Percentiles rank a stretch among this genome's conserved stretches.
These are phyloP conservation scores for Agarophyton chilense DNA, from an alignment of 23 red algal genomes.

Conservation along the genomic window DNA sequence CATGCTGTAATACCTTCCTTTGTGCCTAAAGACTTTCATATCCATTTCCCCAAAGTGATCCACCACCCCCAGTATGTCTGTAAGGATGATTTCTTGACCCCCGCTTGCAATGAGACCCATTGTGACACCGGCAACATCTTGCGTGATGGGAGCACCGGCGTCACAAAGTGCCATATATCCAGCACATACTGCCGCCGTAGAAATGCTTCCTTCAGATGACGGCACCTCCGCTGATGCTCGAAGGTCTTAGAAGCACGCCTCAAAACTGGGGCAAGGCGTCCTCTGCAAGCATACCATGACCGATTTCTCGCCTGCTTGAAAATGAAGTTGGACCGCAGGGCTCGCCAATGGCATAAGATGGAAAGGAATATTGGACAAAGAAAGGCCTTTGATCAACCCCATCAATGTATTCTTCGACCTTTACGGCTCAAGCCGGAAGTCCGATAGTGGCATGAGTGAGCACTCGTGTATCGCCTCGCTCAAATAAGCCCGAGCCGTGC, in stretches of 20 bases:
- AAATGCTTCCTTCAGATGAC: conserved; percentile 85
- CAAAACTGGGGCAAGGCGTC: conserved; percentile 65
- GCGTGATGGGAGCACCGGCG: conserved; percentile 75
- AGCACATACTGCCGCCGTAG: conserved; percentile 93
- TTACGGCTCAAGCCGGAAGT: conserved; percentile 43
- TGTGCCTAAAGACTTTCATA: conserved; percentile 83
- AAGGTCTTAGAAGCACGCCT: conserved; percentile 54
- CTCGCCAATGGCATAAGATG: conserved; percentile 71
- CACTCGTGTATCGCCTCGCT: conserved; percentile 89
- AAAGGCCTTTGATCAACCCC: conserved; percentile 68
- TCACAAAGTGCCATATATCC: conserved; percentile 91
- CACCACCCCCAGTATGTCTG: conserved; percentile 91
- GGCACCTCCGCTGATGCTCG: conserved; percentile 80
- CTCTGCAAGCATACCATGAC: conserved; percentile 87
- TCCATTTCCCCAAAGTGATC: conserved; percentile 94
- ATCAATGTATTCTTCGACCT: conserved; percentile 76
- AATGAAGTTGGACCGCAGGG: conserved; percentile 14
- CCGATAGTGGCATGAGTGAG: conserved; percentile 91
- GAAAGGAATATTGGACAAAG: conserved; percentile 94
- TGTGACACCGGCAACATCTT: conserved; percentile 80
- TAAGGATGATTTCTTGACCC: conserved; percentile 64
- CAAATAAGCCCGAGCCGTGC: conserved; percentile 84
- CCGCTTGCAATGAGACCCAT: conserved; percentile 72
- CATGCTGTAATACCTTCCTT: conserved; percentile 48
- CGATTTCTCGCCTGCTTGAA: conserved; percentile 81